Conservation (phyloP, 2,329 filamentous ascomycete genomes). For the Capronia americana region DNA sequence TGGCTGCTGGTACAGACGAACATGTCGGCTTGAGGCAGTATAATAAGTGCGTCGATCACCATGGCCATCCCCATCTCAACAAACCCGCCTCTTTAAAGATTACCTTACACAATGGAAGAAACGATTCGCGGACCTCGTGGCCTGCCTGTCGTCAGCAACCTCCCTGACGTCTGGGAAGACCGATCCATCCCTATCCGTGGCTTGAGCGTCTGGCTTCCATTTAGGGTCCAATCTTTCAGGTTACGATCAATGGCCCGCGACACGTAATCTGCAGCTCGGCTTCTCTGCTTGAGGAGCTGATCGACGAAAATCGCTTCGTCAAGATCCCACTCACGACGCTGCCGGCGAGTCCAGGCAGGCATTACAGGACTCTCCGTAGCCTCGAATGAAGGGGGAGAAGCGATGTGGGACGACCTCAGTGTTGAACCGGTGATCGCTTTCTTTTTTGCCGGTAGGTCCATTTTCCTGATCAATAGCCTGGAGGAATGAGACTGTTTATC, state of each 20-base stretch:
- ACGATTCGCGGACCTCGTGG: slow-evolving; percentile 29
- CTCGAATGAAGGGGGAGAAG: slow-evolving; percentile 58
- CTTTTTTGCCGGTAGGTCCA: slow-evolving; percentile 62
- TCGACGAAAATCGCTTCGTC: slow-evolving; percentile 68
- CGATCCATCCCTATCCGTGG: slow-evolving; percentile 17
- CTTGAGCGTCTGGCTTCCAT: slow-evolving; percentile 26
- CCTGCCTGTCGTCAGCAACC: slow-evolving; percentile 30
- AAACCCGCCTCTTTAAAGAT: not conserved
- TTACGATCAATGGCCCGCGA: slow-evolving; percentile 58
- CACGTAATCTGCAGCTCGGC: slow-evolving; percentile 61
- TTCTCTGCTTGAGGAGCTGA: slow-evolving; percentile 67
- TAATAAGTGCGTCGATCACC: not conserved
- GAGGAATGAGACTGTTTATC: too few species aligned
- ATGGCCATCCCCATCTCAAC: not conserved
- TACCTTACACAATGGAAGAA: slow-evolving; percentile 22
- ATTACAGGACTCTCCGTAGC: slow-evolving; percentile 72
- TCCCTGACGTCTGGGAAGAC: slow-evolving; percentile 31
- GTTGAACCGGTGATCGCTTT: slow-evolving; percentile 76
- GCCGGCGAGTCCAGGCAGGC: slow-evolving; percentile 60
- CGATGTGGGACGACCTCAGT: slow-evolving; percentile 68
- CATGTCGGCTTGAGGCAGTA: not conserved
- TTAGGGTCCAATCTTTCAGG: slow-evolving; percentile 63
- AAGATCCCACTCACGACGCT: slow-evolving; percentile 63
- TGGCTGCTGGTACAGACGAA: not conserved
- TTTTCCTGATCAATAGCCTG: not conserved